A percentile compares a stretch with the other conserved stretches of the same genome.
phyloP scores from a whole-genome alignment of 2,329 filamentous ascomycete genomes.

The Hymenoscyphus salicellus region DNA sequence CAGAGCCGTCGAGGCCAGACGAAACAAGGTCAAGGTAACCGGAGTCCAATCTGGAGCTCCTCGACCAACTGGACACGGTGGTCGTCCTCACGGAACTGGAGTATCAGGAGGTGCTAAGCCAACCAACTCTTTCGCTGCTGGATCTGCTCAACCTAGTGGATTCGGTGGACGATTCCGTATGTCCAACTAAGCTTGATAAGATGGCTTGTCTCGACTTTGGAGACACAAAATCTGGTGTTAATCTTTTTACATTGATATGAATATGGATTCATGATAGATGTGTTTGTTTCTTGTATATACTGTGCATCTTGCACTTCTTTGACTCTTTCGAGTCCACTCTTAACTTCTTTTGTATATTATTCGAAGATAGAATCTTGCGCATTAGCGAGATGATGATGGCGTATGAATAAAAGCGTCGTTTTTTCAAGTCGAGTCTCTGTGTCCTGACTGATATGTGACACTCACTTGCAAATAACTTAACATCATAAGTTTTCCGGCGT shows the following conservation, averaged over 20 bases:
- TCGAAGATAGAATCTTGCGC: neutral
- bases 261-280: conserved; percentile 1
- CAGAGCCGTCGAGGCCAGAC: no score
- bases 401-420: neutral
- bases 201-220: neutral
- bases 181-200: neutral
- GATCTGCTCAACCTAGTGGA: neutral
- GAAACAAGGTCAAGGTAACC: neutral
- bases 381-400: neutral
- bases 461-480: neutral
- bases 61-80: neutral
- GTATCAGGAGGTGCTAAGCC: conserved; percentile 1
- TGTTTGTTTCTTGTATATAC: conserved; percentile 7
- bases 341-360: neutral
- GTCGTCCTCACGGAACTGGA: neutral
- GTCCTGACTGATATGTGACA: neutral
- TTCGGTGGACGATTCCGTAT: neutral
- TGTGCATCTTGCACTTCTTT: neutral
- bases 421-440: neutral
- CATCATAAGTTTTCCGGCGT: neutral
- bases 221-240: neutral
- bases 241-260: neutral
- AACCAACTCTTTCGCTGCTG: conserved; percentile 2
- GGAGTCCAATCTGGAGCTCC: neutral
- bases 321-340: neutral